phyloP scores from a whole-genome alignment of 768 basidiomycete genomes.

The Hydnum rufescens region DNA sequence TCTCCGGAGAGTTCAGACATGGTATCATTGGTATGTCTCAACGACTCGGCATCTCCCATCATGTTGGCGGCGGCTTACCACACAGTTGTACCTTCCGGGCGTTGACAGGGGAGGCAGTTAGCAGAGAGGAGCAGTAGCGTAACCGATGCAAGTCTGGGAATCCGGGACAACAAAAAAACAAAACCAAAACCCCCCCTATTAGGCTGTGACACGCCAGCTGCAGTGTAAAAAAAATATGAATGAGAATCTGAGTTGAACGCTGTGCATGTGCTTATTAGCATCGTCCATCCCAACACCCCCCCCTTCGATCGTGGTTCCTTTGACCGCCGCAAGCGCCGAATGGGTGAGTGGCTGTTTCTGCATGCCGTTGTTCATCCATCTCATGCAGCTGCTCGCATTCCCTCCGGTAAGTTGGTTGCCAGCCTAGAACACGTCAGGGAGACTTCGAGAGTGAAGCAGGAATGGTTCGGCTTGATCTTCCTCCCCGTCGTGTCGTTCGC shows the following conservation, averaged over 20 bases:
- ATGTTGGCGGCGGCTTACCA: too few relatives aligned
- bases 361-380: background rate
- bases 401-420: conserved; percentile 45
- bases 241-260: conserved; percentile 23
- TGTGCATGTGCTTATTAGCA: conserved; percentile 38
- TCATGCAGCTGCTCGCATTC: too few relatives aligned
- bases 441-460: conserved; percentile 25
- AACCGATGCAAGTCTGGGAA: too few relatives aligned
- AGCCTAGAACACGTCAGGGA: conserved; percentile 37
- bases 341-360: conserved; percentile 25
- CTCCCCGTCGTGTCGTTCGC: conserved; percentile 56
- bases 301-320: conserved; percentile 30
- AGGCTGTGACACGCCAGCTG: too few relatives aligned
- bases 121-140: too few relatives aligned
- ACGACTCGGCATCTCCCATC: too few relatives aligned
- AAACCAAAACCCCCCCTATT: conserved; percentile 1
- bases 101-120: too few relatives aligned
- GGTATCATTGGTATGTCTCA: too few relatives aligned
- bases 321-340: conserved; percentile 54
- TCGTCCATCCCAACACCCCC: too few relatives aligned
- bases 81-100: too few relatives aligned
- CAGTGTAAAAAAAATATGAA: too few relatives aligned
- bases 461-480: conserved; percentile 60
- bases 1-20: too few relatives aligned
- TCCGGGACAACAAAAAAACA: conserved; percentile 14